These are phyloP conservation scores for Leptographium flavum DNA, from an alignment of 2,329 filamentous ascomycete species.

Conservation along the genomic window DNA sequence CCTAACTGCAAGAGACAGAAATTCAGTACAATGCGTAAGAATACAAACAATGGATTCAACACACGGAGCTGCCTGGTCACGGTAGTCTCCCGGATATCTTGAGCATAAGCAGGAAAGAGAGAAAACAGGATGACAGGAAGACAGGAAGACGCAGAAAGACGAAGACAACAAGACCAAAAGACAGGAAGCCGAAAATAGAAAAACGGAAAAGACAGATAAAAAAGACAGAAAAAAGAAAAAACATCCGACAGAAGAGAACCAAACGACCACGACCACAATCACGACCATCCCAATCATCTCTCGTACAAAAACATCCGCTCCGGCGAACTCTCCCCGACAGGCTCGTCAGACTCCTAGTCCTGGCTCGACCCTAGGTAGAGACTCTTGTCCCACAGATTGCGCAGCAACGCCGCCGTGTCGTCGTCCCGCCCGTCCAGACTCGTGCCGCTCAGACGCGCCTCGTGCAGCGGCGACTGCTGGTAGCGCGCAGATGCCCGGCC, in stretches of 20 bases:
- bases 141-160: not conserved
- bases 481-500: not conserved
- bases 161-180: not conserved
- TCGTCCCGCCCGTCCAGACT: conserved; percentile 36
- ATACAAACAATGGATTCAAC: too few relatives aligned
- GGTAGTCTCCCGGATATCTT: too few relatives aligned
- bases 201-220: not conserved
- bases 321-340: not conserved
- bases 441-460: conserved; percentile 31
- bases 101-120: not conserved
- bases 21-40: too few relatives aligned
- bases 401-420: conserved; percentile 34
- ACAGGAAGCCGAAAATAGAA: too few relatives aligned
- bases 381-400: conserved; percentile 49
- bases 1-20: too few relatives aligned
- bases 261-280: too few relatives aligned
- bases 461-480: conserved; percentile 11
- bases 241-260: too few relatives aligned
- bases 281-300: not conserved
- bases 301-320: not conserved
- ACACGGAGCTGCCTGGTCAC: too few relatives aligned
- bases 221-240: not conserved
- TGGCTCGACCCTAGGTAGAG: conserved; percentile 42
- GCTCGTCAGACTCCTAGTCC: conserved; percentile 20
- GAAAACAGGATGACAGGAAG: not conserved